Percentiles rank a stretch among this genome's conserved stretches.
phyloP scores from a whole-genome alignment of 768 basidiomycete genomes.

The Macrolepiota dolichaula region DNA sequence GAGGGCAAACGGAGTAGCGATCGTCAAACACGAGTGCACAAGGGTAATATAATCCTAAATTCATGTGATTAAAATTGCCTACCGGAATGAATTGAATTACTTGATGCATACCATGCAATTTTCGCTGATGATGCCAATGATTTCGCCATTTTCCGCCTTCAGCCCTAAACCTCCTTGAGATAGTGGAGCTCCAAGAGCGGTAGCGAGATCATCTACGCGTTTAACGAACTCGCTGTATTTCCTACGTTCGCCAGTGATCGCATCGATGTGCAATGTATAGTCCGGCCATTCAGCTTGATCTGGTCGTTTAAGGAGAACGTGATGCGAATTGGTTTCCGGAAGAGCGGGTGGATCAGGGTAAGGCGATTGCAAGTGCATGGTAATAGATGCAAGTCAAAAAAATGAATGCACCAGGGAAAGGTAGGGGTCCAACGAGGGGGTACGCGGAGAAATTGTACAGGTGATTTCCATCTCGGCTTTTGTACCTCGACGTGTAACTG shows the following conservation, averaged over 20 bases:
- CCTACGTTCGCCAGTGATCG: constrained; percentile 41
- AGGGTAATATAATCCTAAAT: constrained; percentile 33
- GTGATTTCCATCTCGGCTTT: background rate
- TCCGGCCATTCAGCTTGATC: constrained; percentile 57
- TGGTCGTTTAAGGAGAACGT: constrained; percentile 50
- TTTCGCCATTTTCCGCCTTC: constrained; percentile 41
- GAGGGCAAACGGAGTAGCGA: constrained; percentile 29
- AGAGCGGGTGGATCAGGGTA: constrained; percentile 49
- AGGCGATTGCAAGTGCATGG: constrained; percentile 56
- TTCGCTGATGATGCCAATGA: constrained; percentile 67
- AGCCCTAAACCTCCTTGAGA: constrained; percentile 57
- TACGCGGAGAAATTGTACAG: background rate
- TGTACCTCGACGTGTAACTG: background rate
- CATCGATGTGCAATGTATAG: constrained; percentile 54
- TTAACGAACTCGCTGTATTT: constrained; percentile 48
- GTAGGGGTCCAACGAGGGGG: background rate
- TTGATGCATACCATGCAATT: constrained; percentile 56
- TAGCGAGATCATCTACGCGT: constrained; percentile 51
- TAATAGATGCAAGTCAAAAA: background rate
- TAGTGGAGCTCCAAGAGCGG: constrained; percentile 47
- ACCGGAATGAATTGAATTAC: background rate
- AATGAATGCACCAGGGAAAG: background rate
- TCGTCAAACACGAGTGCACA: constrained; percentile 27
- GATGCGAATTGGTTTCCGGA: constrained; percentile 51
- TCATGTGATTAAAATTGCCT: background rate